Conservation (phyloP, 139 green algal genomes). For the Mesotaenium endlicherianum region DNA sequence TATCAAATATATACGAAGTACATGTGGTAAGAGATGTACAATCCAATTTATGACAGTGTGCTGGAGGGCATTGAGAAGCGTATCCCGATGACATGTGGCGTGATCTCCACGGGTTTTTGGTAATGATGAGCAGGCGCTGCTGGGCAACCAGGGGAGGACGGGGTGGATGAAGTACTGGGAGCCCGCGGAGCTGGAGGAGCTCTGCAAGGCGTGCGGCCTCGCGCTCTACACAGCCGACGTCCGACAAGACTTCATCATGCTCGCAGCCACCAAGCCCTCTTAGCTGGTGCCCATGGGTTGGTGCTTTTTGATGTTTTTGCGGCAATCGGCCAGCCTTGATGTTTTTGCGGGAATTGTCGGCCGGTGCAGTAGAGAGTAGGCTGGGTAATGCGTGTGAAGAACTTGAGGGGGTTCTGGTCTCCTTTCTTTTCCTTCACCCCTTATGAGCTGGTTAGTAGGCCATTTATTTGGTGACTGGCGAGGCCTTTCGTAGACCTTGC, state of each 20-base stretch:
- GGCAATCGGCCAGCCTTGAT: too few species aligned
- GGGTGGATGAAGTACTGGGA: slow-evolving; percentile 23
- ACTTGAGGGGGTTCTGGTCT: too few species aligned
- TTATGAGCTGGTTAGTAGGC: too few species aligned
- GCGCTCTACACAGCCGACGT: background rate
- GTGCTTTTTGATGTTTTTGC: too few species aligned
- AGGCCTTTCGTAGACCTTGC: too few species aligned
- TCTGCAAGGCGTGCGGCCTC: background rate
- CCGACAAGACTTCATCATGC: background rate
- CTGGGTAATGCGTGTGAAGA: too few species aligned
- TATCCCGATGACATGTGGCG: background rate
- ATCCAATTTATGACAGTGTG: background rate
- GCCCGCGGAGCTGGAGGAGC: slow-evolving; percentile 18
- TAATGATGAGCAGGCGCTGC: background rate
- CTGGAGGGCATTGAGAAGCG: background rate
- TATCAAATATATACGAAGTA: background rate
- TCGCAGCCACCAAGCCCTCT: slow-evolving; percentile 4
- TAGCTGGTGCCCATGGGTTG: too few species aligned
- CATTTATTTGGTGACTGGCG: too few species aligned
- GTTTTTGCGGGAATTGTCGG: too few species aligned
- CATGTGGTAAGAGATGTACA: too few species aligned
- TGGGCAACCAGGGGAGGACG: background rate
- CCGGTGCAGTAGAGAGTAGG: too few species aligned
- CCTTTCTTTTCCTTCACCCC: too few species aligned
- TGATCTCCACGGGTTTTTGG: background rate